These are phyloP conservation scores for Macroventuria anomochaeta DNA, from an alignment of 2,329 filamentous ascomycete genomes.

Conservation along the genomic window DNA sequence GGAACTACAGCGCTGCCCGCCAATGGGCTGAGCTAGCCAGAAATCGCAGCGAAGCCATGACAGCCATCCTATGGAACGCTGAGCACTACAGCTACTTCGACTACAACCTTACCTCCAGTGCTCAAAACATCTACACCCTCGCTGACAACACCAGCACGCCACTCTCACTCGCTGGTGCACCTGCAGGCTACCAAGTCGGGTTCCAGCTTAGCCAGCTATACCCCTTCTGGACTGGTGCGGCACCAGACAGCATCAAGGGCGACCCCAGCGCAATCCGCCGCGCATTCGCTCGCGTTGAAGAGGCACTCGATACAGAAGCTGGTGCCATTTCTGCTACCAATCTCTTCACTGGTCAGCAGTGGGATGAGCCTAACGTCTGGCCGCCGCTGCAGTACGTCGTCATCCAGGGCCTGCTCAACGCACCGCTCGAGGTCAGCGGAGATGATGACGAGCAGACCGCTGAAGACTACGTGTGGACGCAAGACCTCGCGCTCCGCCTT, in stretches of 20 bases:
- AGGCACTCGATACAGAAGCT: slow-evolving; percentile 58
- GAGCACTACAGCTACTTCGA: slow-evolving; percentile 71
- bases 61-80: slow-evolving; percentile 68
- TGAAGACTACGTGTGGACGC: slow-evolving; percentile 59
- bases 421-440: slow-evolving; percentile 62
- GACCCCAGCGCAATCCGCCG: slow-evolving; percentile 65
- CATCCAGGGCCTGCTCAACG: slow-evolving; percentile 67
- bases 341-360: slow-evolving; percentile 67
- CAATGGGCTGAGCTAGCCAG: slow-evolving; percentile 60
- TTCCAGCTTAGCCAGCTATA: slow-evolving; percentile 69
- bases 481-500: slow-evolving; percentile 63
- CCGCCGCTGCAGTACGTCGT: slow-evolving; percentile 70
- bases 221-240: slow-evolving; percentile 73
- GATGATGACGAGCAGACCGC: slow-evolving; percentile 54
- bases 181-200: slow-evolving; percentile 62
- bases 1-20: slow-evolving; percentile 59
- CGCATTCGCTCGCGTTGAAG: slow-evolving; percentile 61
- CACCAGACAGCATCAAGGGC: slow-evolving; percentile 62
- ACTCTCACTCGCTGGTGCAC: slow-evolving; percentile 53
- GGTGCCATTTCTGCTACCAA: slow-evolving; percentile 71
- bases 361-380: slow-evolving; percentile 76
- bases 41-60: slow-evolving; percentile 67
- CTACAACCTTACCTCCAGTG: slow-evolving; percentile 67
- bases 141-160: slow-evolving; percentile 51
- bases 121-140: slow-evolving; percentile 63